Evolutionary conservation across 345 rosid genomes (phyloP).

Genomic region (Raphanus sativus): DNA sequence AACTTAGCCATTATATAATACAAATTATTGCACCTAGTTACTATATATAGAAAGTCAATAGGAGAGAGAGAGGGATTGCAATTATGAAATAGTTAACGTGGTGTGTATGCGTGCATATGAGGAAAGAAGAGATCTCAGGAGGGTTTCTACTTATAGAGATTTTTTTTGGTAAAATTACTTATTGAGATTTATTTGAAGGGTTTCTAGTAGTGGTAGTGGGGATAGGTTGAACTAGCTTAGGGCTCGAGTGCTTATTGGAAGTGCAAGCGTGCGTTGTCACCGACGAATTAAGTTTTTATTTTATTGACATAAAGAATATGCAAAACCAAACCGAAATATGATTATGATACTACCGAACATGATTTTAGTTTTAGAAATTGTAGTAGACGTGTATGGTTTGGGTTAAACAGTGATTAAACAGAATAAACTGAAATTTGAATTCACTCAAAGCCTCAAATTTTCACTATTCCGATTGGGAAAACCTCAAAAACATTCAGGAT

Average conservation of each 20-base stretch:
- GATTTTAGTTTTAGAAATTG: not conserved
- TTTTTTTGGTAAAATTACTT: not conserved
- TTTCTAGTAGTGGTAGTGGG: slow-evolving; percentile 24
- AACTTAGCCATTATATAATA: slow-evolving; percentile 31
- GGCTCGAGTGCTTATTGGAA: slow-evolving; percentile 26
- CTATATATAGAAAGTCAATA: not conserved
- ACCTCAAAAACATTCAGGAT: too few relatives aligned
- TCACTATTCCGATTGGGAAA: too few relatives aligned
- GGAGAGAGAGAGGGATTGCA: not conserved
- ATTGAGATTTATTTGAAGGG: slow-evolving; percentile 33
- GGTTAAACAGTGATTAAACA: not conserved
- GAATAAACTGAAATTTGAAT: too few relatives aligned
- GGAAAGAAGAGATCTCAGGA: slow-evolving; percentile 30
- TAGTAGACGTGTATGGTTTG: not conserved
- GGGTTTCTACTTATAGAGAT: too few relatives aligned
- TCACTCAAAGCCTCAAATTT: too few relatives aligned
- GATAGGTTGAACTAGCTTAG: slow-evolving; percentile 23
- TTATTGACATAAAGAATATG: not conserved
- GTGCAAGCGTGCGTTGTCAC: slow-evolving; percentile 39
- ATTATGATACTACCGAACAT: not conserved
- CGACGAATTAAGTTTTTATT: not conserved
- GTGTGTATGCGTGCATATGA: not conserved
- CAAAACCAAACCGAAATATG: not conserved
- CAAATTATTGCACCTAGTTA: not conserved
- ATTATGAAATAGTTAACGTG: slow-evolving; percentile 13